Conservation (phyloP, 257 asterid genomes). For the Solanum chmielewskii region DNA sequence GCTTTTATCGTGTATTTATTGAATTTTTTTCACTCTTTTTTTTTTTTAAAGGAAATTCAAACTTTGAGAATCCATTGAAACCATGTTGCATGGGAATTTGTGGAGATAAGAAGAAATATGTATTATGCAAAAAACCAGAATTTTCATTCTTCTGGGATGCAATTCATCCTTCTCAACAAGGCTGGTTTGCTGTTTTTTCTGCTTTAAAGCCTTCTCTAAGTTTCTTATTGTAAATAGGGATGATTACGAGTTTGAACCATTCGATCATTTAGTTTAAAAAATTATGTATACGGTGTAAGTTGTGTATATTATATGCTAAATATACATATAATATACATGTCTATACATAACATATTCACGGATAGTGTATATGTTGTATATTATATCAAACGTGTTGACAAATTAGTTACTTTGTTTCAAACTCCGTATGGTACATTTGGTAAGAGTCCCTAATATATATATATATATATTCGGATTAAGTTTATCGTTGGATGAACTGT, state of each 20-base stretch:
- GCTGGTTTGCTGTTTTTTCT: conserved; percentile 40
- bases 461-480: no score
- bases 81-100: conserved; percentile 64
- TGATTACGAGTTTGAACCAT: background rate
- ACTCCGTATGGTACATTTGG: background rate
- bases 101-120: conserved; percentile 35
- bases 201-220: conserved; percentile 27
- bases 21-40: background rate
- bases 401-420: no score
- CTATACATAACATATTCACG: background rate
- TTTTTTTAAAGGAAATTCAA: conserved; percentile 10
- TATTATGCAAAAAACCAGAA: conserved; percentile 31
- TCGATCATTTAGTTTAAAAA: background rate
- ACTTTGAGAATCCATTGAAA: conserved; percentile 17
- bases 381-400: no score
- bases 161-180: conserved; percentile 52
- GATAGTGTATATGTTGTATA: background rate
- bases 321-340: background rate
- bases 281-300: background rate
- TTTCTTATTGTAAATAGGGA: background rate
- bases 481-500: no score
- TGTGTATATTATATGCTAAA: background rate
- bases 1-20: background rate
- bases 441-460: background rate
- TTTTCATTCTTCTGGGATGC: conserved; percentile 51